These are phyloP conservation scores for Hibiscus syriacus DNA, from an alignment of 345 rosid species.

Conservation along the genomic window DNA sequence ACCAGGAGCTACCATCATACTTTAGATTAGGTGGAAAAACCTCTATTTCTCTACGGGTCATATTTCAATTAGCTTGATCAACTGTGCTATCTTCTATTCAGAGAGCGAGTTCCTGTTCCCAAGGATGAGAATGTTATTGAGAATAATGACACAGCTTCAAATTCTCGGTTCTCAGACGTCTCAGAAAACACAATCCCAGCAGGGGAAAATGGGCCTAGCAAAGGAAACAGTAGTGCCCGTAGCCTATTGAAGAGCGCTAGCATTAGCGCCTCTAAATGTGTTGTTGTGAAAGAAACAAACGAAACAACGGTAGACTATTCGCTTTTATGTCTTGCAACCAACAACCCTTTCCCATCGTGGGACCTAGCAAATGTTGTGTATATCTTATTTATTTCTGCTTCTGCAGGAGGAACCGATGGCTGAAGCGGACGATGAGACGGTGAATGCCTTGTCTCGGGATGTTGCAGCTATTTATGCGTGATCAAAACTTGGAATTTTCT, in stretches of 20 bases:
- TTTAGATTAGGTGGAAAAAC: background rate
- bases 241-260: slow-evolving; percentile 89
- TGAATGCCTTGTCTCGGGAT: slow-evolving; percentile 46
- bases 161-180: slow-evolving; percentile 7
- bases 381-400: slow-evolving; percentile 2
- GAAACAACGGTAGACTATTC: slow-evolving; percentile 40
- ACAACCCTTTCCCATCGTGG: too few species aligned
- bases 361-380: background rate
- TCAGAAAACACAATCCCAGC: slow-evolving; percentile 23
- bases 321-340: background rate
- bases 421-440: slow-evolving; percentile 38
- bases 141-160: slow-evolving; percentile 20
- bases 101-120: slow-evolving; percentile 78
- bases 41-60: background rate
- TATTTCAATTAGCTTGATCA: background rate
- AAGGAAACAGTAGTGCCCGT: slow-evolving; percentile 43
- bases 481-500: slow-evolving; percentile 11
- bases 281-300: slow-evolving; percentile 33
- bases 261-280: slow-evolving; percentile 93
- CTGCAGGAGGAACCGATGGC: slow-evolving; percentile 43
- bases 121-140: slow-evolving; percentile 38
- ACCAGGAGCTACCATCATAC: background rate
- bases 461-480: slow-evolving; percentile 47
- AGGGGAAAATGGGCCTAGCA: slow-evolving; percentile 25
- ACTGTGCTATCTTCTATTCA: slow-evolving; percentile 21